Evolutionary conservation across 176 grass and related monocot species (phyloP).

Genomic region (Musa beccarii): DNA sequence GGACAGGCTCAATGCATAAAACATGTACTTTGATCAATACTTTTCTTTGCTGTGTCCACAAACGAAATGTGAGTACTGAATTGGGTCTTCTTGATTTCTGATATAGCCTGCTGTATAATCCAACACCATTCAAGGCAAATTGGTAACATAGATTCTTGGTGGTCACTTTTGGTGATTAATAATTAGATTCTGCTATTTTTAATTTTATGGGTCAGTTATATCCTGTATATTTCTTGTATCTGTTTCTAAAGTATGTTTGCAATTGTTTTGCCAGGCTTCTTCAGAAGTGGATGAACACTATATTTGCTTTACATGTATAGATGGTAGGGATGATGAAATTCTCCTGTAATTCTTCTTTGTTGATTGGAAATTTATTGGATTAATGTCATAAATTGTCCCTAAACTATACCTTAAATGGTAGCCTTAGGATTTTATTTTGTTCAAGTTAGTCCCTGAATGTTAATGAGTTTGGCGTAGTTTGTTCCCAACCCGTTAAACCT

Average conservation of each 20-base stretch:
- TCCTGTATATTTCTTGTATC: conserved; percentile 6
- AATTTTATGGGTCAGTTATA: not conserved
- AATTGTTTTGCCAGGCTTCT: conserved; percentile 39
- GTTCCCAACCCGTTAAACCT: not conserved
- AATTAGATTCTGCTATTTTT: not conserved
- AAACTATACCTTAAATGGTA: not conserved
- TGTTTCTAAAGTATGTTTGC: conserved; percentile 11
- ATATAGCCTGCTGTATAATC: not conserved
- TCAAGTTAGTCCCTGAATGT: not conserved
- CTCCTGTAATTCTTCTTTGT: not conserved
- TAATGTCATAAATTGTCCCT: not conserved
- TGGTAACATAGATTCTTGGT: not conserved
- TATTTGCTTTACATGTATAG: conserved; percentile 85
- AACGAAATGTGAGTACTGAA: not conserved
- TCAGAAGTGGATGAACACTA: conserved; percentile 68
- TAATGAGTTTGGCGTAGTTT: not conserved
- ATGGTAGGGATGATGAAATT: conserved; percentile 39
- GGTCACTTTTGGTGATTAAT: not conserved
- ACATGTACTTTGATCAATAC: not conserved
- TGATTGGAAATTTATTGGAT: not conserved
- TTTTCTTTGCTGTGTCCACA: not conserved
- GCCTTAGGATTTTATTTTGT: not conserved
- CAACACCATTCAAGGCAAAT: not conserved
- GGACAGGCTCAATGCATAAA: not conserved
- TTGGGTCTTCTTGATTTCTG: conserved; percentile 5